phyloP scores from a whole-genome alignment of 345 rosid species.

The Populus tremula region DNA sequence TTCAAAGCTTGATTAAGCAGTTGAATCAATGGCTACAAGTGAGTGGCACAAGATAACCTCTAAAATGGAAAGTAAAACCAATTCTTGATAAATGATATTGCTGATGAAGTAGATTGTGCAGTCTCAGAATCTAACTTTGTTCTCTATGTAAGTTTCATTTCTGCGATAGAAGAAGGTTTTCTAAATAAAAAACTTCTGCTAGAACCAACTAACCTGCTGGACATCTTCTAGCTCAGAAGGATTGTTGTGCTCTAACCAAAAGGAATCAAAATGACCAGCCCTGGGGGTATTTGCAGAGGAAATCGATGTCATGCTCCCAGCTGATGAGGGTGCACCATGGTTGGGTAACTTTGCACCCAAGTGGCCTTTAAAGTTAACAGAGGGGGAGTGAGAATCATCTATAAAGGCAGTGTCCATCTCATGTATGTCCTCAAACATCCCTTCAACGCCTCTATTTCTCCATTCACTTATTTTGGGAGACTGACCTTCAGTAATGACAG shows the following conservation, averaged over 20 bases:
- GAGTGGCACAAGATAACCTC: neutral
- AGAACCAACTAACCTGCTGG: constrained; percentile 56
- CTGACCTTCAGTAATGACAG: constrained; percentile 51
- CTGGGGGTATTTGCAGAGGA: constrained; percentile 77
- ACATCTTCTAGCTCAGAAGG: constrained; percentile 72
- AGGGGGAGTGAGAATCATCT: constrained; percentile 50
- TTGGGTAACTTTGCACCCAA: constrained; percentile 54
- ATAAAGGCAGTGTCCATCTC: constrained; percentile 83
- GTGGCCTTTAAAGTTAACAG: constrained; percentile 49
- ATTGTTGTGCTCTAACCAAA: constrained; percentile 69
- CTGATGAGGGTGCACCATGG: constrained; percentile 64
- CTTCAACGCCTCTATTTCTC: constrained; percentile 75
- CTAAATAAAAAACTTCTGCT: neutral
- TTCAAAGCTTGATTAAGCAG: neutral
- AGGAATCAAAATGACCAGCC: constrained; percentile 72
- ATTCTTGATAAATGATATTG: neutral
- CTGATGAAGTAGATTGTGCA: neutral
- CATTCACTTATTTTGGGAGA: constrained; percentile 77
- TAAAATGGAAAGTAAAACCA: neutral
- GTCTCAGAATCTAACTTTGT: neutral
- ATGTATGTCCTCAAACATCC: constrained; percentile 90
- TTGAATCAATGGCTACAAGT: neutral
- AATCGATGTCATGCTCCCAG: constrained; percentile 76
- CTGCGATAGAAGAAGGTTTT: neutral
- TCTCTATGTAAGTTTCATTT: neutral